Conservation (phyloP, 2,329 filamentous ascomycete genomes). For the Dryadomyces quercivorus region DNA sequence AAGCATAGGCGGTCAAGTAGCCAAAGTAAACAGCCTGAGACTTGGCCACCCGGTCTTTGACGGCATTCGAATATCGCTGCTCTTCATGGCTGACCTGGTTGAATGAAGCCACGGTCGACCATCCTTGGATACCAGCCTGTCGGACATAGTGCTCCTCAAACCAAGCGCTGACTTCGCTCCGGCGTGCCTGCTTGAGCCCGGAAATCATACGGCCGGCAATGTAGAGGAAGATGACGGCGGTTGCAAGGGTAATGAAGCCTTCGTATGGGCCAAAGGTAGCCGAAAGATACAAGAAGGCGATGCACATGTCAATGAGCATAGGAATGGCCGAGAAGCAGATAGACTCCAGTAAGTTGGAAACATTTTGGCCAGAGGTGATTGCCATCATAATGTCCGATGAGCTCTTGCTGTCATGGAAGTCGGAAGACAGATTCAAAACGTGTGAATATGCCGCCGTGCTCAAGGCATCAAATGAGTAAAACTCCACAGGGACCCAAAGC, state of each 20-base stretch:
- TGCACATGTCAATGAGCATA: conserved; percentile 46
- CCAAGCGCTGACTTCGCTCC: conserved; percentile 37
- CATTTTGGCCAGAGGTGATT: conserved; percentile 39
- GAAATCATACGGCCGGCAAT: conserved; percentile 39
- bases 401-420: conserved; percentile 49
- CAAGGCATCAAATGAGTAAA: conserved; percentile 41
- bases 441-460: conserved; percentile 45
- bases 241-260: conserved; percentile 48
- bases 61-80: conserved; percentile 37
- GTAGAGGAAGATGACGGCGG: conserved; percentile 42
- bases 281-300: conserved; percentile 49
- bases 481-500: conserved; percentile 46
- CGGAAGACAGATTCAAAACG: conserved; percentile 46
- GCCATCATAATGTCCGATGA: conserved; percentile 46
- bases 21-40: conserved; percentile 27
- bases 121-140: conserved; percentile 43
- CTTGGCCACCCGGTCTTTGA: conserved; percentile 26
- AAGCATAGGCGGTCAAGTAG: conserved; percentile 39
- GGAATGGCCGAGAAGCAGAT: conserved; percentile 46
- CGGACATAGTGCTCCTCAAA: conserved; percentile 44
- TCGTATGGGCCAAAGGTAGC: conserved; percentile 48
- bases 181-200: conserved; percentile 34
- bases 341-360: conserved; percentile 44
- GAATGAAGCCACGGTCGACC: conserved; percentile 47
- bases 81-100: conserved; percentile 47